A percentile compares a stretch with the other conserved stretches of the same genome.
These are phyloP conservation scores for Jaltomata sinuosa DNA, from an alignment of 257 asterid species.

Conservation along the genomic window DNA sequence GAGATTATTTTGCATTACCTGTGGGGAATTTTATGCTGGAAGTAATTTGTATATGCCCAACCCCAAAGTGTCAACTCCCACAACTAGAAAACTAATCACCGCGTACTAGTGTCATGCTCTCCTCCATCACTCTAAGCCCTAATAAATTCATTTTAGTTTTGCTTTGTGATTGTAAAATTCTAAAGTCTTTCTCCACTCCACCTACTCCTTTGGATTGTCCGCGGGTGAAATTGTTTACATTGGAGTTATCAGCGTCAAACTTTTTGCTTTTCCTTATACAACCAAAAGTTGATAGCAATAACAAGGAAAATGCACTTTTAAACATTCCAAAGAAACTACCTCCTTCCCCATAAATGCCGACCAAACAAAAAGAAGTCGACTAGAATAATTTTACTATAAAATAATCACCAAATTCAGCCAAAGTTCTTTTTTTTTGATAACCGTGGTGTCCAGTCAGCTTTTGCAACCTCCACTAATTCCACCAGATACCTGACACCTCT, in stretches of 20 bases:
- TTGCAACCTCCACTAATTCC: neutral
- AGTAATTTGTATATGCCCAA: neutral
- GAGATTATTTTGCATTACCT: neutral
- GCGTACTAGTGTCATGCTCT: neutral
- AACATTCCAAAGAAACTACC: neutral
- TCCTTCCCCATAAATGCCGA: neutral
- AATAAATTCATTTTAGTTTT: neutral
- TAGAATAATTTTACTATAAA: neutral
- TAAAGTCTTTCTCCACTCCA: neutral
- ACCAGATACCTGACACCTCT: rapidly evolving
- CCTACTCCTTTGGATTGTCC: neutral
- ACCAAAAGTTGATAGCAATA: neutral
- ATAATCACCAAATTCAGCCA: neutral
- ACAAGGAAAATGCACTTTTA: neutral
- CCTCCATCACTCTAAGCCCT: neutral
- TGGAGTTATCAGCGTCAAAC: neutral
- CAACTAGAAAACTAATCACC: neutral
- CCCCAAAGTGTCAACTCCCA: neutral
- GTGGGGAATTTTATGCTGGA: neutral
- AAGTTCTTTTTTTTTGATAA: neutral
- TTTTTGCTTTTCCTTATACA: neutral
- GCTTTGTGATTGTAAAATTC: neutral
- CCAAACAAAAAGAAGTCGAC: neutral
- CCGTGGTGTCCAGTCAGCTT: neutral
- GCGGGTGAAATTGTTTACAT: neutral